phyloP scores from a whole-genome alignment of 495 filamentous ascomycete genomes.

The Podospora conica region DNA sequence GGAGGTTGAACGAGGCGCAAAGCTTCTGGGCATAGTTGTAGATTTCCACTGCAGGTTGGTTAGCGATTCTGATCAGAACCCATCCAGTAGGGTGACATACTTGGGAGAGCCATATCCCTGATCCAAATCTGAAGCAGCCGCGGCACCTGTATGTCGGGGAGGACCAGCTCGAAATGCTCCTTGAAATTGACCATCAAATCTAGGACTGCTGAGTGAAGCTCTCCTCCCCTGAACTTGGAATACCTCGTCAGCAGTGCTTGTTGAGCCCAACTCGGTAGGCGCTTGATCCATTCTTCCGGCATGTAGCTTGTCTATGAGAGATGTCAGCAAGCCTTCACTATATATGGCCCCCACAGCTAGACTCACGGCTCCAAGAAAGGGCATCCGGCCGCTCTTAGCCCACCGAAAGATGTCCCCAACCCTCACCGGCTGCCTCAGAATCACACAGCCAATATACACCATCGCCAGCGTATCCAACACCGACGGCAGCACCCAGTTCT shows the following conservation, averaged over 20 bases:
- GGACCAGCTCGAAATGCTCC: slow-evolving; percentile 58
- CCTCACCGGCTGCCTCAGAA: slow-evolving; percentile 34
- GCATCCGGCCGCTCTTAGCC: slow-evolving; percentile 36
- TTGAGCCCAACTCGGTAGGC: slow-evolving; percentile 55
- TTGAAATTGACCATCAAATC: slow-evolving; percentile 57
- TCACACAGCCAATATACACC: slow-evolving; percentile 41
- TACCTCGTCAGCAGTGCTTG: slow-evolving; percentile 49
- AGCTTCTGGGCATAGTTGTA: slow-evolving; percentile 58
- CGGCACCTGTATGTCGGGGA: slow-evolving; percentile 66
- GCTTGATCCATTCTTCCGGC: slow-evolving; percentile 61
- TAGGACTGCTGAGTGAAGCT: slow-evolving; percentile 58
- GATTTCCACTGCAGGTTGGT: slow-evolving; percentile 48
- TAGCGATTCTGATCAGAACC: slow-evolving; percentile 5
- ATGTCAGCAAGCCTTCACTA: slow-evolving; percentile 13
- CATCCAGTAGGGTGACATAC: slow-evolving; percentile 41
- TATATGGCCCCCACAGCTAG: neutral
- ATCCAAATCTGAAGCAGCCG: slow-evolving; percentile 64
- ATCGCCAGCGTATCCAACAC: slow-evolving; percentile 39
- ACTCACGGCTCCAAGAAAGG: slow-evolving; percentile 37
- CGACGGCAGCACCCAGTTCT: slow-evolving; percentile 36
- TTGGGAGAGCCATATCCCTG: slow-evolving; percentile 66
- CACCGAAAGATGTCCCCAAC: slow-evolving; percentile 41
- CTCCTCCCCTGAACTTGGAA: slow-evolving; percentile 39
- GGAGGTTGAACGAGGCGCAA: slow-evolving; percentile 47
- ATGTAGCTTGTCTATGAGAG: slow-evolving; percentile 38